Evolutionary conservation across 1,284 basidiomycete species (phyloP).

Genomic region (Cutaneotrichosporon cavernicola): DNA sequence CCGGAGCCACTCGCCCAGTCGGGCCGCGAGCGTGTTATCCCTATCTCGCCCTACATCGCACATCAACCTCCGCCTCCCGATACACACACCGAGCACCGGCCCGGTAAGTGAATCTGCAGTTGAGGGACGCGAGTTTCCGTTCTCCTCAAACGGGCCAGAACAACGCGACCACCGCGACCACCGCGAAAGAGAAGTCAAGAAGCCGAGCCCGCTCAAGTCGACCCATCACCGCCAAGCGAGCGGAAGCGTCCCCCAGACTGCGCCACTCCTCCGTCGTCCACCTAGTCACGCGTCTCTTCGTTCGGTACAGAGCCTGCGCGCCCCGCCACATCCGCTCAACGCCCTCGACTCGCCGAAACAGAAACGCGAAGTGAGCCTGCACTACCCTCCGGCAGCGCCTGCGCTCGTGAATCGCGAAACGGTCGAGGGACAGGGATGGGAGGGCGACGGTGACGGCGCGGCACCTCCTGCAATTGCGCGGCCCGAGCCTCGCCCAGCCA

Average conservation of each 20-base stretch:
- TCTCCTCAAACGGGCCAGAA: conserved; percentile 9
- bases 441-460: conserved; percentile 11
- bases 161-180: background rate
- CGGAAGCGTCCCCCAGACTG: background rate
- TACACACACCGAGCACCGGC: background rate
- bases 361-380: conserved; percentile 37
- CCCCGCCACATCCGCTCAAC: conserved; percentile 51
- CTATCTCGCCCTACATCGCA: conserved; percentile 8
- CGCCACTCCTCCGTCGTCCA: conserved; percentile 1
- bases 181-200: background rate
- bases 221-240: background rate
- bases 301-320: conserved; percentile 45
- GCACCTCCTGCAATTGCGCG: background rate
- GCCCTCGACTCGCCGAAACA: conserved; percentile 25
- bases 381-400: conserved; percentile 46
- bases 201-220: background rate
- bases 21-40: background rate
- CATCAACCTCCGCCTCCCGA: background rate
- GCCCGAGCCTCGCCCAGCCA: conserved; percentile 13
- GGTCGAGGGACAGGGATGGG: conserved; percentile 41
- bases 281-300: conserved; percentile 39
- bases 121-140: conserved; percentile 11
- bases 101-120: background rate
- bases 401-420: conserved; percentile 44
- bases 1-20: background rate